These are phyloP conservation scores for Dothistroma septosporum DNA, from an alignment of 2,329 filamentous ascomycete species.

Conservation along the genomic window DNA sequence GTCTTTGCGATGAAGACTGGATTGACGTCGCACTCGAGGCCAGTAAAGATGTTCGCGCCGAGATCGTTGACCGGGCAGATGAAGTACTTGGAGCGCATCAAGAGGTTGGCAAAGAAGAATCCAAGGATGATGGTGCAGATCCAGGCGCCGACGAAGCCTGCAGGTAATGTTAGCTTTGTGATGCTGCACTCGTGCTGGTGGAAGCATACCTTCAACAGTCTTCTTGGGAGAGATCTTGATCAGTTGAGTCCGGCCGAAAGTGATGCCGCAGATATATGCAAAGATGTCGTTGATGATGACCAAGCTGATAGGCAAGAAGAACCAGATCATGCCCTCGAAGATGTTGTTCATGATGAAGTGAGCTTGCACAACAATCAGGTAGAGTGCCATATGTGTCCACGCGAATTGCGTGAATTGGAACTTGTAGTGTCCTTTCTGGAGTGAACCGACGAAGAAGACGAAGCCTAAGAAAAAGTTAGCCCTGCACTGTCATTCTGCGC, in stretches of 20 bases:
- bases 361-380: slow-evolving; percentile 93
- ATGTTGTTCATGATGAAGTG: slow-evolving; percentile 99
- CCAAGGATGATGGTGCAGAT: slow-evolving; percentile 88
- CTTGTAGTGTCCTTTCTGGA: slow-evolving; percentile 93
- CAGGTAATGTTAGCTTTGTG: slow-evolving; percentile 5
- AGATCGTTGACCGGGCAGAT: slow-evolving; percentile 97
- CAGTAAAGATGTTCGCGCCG: slow-evolving; percentile 86
- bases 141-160: slow-evolving; percentile 91
- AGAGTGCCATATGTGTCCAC: slow-evolving; percentile 99
- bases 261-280: slow-evolving; percentile 95
- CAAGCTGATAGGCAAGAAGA: slow-evolving; percentile 89
- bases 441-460: slow-evolving; percentile 92
- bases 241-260: slow-evolving; percentile 90
- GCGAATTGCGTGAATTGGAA: slow-evolving; percentile 99
- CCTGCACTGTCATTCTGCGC: background rate
- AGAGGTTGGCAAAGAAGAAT: slow-evolving; percentile 71
- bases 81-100: slow-evolving; percentile 93
- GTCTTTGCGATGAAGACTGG: slow-evolving; percentile 79
- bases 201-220: slow-evolving; percentile 67
- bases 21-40: slow-evolving; percentile 84
- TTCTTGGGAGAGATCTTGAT: slow-evolving; percentile 99
- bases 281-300: slow-evolving; percentile 99
- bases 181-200: background rate
- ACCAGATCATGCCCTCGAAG: slow-evolving; percentile 99
- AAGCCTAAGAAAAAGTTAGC: slow-evolving; percentile 59